phyloP scores from a whole-genome alignment of 2,329 filamentous ascomycete genomes.

The Purpureocillium takamizusanense region DNA sequence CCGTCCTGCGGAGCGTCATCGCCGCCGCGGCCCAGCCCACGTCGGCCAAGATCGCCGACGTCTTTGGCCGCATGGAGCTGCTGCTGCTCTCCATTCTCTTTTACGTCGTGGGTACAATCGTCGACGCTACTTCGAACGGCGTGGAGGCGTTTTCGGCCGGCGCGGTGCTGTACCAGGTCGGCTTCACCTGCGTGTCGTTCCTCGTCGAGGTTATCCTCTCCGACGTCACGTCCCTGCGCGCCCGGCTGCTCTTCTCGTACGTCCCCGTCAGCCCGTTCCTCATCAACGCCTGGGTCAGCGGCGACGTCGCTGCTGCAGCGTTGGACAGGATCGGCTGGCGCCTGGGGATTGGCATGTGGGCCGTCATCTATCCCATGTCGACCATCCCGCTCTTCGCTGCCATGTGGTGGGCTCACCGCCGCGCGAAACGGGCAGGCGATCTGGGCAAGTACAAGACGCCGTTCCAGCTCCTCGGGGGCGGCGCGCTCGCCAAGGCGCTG shows the following conservation, averaged over 20 bases:
- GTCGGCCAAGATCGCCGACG: conserved; percentile 52
- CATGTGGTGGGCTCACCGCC: conserved; percentile 38
- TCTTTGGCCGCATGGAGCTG: conserved; percentile 52
- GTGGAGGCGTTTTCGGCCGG: conserved; percentile 47
- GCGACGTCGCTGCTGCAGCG: conserved; percentile 43
- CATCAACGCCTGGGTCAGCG: conserved; percentile 57
- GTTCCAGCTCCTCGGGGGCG: conserved; percentile 20
- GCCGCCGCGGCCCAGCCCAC: conserved; percentile 51
- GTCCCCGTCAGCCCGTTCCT: conserved; percentile 51
- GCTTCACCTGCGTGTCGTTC: conserved; percentile 52
- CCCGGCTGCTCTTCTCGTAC: conserved; percentile 57
- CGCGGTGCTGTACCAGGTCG: conserved; percentile 52
- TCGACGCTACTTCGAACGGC: conserved; percentile 42
- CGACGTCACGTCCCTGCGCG: conserved; percentile 53
- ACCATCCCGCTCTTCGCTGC: conserved; percentile 46
- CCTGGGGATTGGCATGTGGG: conserved; percentile 59
- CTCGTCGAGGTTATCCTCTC: conserved; percentile 56
- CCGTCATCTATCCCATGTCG: conserved; percentile 52
- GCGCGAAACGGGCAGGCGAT: conserved; percentile 41
- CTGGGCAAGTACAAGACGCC: conserved; percentile 27
- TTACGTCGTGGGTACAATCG: conserved; percentile 47
- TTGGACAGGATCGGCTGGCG: conserved; percentile 42
- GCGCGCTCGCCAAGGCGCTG: conserved; percentile 25
- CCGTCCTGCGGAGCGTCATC: conserved; percentile 49
- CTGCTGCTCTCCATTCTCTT: conserved; percentile 50